These are phyloP conservation scores for Narthecium ossifragum DNA, from an alignment of 106 monocot species.

Conservation along the genomic window DNA sequence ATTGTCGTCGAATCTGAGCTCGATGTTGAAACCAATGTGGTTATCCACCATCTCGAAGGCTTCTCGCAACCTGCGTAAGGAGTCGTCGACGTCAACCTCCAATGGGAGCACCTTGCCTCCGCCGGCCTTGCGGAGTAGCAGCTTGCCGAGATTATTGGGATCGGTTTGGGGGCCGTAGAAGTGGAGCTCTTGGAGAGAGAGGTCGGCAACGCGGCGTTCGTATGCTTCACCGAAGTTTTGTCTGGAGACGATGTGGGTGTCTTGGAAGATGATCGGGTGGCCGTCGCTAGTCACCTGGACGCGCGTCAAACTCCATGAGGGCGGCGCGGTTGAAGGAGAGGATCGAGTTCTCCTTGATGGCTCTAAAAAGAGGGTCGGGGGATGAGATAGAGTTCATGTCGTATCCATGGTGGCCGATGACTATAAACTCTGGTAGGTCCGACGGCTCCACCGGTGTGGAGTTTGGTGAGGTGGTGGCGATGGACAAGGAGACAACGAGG, in stretches of 20 bases:
- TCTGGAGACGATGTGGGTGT: conserved; percentile 29
- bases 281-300: conserved; percentile 44
- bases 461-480: not conserved
- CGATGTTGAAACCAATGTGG: conserved; percentile 31
- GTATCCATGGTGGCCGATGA: conserved; percentile 31
- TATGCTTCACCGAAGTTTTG: conserved; percentile 1
- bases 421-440: conserved; percentile 3
- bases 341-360: conserved; percentile 20
- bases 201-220: conserved; percentile 27
- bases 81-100: conserved; percentile 24
- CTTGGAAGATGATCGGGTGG: conserved; percentile 35
- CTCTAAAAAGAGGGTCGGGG: not conserved
- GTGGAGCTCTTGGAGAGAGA: conserved; percentile 20
- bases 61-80: conserved; percentile 26
- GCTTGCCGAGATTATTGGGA: conserved; percentile 1
- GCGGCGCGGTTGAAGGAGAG: conserved; percentile 24
- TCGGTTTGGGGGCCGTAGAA: conserved; percentile 16
- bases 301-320: conserved; percentile 29
- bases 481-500: not conserved
- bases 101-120: conserved; percentile 15
- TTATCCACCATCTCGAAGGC: conserved; percentile 22
- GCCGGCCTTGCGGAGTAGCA: conserved; percentile 11
- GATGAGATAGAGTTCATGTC: conserved; percentile 25
- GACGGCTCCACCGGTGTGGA: no score
- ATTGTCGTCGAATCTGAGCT: conserved; percentile 35